These are phyloP conservation scores for Lipomyces spencermartinsiae DNA, from an alignment of 805 yeast species.

Conservation along the genomic window DNA sequence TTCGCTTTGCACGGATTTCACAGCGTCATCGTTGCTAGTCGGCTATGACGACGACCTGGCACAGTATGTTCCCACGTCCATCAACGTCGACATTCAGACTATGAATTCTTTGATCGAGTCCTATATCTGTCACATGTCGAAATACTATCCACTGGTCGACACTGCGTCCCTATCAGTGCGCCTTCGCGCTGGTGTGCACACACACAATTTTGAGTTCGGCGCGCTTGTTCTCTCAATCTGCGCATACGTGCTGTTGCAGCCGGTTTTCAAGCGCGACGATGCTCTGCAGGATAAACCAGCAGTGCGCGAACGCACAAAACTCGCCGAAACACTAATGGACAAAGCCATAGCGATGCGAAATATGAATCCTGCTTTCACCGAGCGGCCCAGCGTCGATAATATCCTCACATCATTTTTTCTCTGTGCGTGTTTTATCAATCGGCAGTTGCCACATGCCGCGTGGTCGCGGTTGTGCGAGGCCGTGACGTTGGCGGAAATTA, in stretches of 20 bases:
- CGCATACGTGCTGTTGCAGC: not conserved
- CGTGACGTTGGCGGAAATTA: constrained; percentile 19
- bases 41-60: not conserved
- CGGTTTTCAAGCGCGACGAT: not conserved
- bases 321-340: not conserved
- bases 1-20: not conserved
- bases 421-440: not conserved
- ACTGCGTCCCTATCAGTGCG: not conserved
- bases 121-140: not conserved
- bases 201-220: not conserved
- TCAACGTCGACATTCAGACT: not conserved
- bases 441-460: not conserved
- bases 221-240: not conserved
- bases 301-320: not conserved
- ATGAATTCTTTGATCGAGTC: not conserved
- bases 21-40: not conserved
- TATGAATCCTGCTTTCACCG: not conserved
- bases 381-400: not conserved
- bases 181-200: not conserved
- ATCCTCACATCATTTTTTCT: not conserved
- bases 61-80: not conserved
- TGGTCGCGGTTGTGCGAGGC: constrained; percentile 25
- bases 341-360: not conserved
- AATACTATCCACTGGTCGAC: not conserved
- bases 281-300: not conserved